Evolutionary conservation across 768 basidiomycete genomes (phyloP).

Genomic region (Trametes cubensis): DNA sequence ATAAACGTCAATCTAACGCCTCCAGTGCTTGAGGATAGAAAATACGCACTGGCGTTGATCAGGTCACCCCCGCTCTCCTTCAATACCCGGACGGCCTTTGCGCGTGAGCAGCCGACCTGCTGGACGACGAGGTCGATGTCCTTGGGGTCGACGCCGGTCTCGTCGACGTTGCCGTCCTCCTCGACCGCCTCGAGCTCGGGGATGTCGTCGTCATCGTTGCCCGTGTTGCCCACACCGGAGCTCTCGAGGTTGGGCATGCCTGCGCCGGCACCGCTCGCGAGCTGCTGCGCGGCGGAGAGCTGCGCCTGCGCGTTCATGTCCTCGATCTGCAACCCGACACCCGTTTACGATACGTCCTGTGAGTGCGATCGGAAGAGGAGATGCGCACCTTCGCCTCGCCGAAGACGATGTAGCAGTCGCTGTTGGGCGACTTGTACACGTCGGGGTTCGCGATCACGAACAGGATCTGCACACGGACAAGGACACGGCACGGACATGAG

Average conservation of each 20-base stretch:
- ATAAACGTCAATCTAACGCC: conserved; percentile 7
- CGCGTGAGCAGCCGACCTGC: conserved; percentile 87
- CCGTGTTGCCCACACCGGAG: conserved; percentile 58
- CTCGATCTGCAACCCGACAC: conserved; percentile 58
- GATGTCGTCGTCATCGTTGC: conserved; percentile 70
- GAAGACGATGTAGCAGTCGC: conserved; percentile 98
- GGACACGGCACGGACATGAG: no score
- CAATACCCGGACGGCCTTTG: conserved; percentile 88
- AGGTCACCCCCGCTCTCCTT: conserved; percentile 93
- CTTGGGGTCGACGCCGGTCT: conserved; percentile 87
- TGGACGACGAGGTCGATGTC: conserved; percentile 95
- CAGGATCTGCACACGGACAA: conserved; percentile 57
- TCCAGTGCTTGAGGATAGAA: conserved; percentile 1
- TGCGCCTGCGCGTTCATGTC: conserved; percentile 85
- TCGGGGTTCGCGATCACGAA: conserved; percentile 93
- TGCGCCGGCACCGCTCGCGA: conserved; percentile 53
- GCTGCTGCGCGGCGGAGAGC: conserved; percentile 77
- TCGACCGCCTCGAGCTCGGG: conserved; percentile 84
- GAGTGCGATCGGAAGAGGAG: no score
- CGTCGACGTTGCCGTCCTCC: conserved; percentile 81
- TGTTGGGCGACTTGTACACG: conserved; percentile 96
- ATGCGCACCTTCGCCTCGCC: conserved; percentile 86
- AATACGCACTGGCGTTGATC: conserved; percentile 90
- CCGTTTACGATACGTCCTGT: neutral
- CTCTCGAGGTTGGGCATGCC: conserved; percentile 52